Evolutionary conservation across 1,284 basidiomycete genomes (phyloP), one percentile per base, ranked within the genome.

Genomic region (Puccinia novopanici): DNA sequence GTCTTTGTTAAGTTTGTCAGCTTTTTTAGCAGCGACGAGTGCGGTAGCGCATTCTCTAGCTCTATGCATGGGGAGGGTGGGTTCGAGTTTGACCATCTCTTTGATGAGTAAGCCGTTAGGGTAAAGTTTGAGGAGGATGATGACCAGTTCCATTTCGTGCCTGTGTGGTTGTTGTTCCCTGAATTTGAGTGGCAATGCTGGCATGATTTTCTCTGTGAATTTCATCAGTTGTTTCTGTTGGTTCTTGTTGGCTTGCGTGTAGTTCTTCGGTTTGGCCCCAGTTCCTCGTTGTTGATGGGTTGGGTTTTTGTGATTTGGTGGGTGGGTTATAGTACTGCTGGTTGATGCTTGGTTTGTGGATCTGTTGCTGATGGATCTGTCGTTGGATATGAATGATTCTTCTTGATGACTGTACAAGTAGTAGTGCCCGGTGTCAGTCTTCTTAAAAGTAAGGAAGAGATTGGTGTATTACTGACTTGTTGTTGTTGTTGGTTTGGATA

Each of bases 121-220:
- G 55, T 79, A 45, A 13, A 71, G 45, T 45, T 57, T 70, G 17
- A 79, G 55, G 27, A 59, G n/a, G n/a, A 19, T 37, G 54, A 79
- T 70, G 6, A 79, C 76, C 4, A 52, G 42, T 42, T 79, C 76
- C 76, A 79, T 79, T 40, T 79, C 76, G 3, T 40, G 30, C 72
- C 67, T 30, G 57, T 68, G 63, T 19, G 76, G 65, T 50, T 71
- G 54, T 40, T 79, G 27, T 61, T 79, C 76, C 22, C 67, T 71
- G 42, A 37, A 79, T 24, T 72, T 79, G 27, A 79, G n/a, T 0
- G 76, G 76, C 13, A 79, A 61, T 19, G 34, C 54, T 5, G 3
- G 13, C 52, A 71, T 42, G 54, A 79, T 59, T 3, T 52, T 54
- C 48, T 79, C 40, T 17, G 52, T 79, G 42, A 59, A 79, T 57